These are phyloP conservation scores for Begonia loranthoides DNA, from an alignment of 306 rosid species.

Conservation along the genomic window DNA sequence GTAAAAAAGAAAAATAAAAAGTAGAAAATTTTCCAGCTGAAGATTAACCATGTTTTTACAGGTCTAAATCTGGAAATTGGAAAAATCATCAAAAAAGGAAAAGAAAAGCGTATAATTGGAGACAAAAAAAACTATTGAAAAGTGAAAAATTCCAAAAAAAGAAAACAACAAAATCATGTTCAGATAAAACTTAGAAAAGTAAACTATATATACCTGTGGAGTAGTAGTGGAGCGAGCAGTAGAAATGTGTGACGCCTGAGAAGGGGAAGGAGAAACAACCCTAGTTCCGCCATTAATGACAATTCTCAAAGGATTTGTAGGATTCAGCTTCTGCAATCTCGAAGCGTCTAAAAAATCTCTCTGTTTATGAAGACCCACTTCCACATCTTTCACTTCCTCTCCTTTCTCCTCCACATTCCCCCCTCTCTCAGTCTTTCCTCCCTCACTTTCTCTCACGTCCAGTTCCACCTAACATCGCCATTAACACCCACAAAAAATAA, in stretches of 20 bases:
- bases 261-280: constrained; percentile 45
- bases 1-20: too few species aligned
- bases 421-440: constrained; percentile 9
- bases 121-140: background rate
- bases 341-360: constrained; percentile 35
- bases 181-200: background rate
- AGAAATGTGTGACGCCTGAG: constrained; percentile 15
- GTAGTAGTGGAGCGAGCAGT: constrained; percentile 60
- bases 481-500: background rate
- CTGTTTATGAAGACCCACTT: constrained; percentile 8
- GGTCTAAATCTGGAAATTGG: too few species aligned
- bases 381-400: constrained; percentile 12
- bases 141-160: too few species aligned
- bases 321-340: constrained; percentile 57
- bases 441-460: constrained; percentile 30
- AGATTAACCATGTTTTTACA: too few species aligned
- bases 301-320: constrained; percentile 77
- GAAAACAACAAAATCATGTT: too few species aligned
- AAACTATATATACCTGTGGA: constrained; percentile 23
- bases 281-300: constrained; percentile 46
- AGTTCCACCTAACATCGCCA: constrained; percentile 28
- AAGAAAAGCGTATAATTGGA: too few species aligned
- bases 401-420: constrained; percentile 10
- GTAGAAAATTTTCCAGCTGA: too few species aligned
- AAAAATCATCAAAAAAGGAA: background rate